Evolutionary conservation across 1,284 basidiomycete genomes (phyloP).

Genomic region (Marasmius tenuissimus): DNA sequence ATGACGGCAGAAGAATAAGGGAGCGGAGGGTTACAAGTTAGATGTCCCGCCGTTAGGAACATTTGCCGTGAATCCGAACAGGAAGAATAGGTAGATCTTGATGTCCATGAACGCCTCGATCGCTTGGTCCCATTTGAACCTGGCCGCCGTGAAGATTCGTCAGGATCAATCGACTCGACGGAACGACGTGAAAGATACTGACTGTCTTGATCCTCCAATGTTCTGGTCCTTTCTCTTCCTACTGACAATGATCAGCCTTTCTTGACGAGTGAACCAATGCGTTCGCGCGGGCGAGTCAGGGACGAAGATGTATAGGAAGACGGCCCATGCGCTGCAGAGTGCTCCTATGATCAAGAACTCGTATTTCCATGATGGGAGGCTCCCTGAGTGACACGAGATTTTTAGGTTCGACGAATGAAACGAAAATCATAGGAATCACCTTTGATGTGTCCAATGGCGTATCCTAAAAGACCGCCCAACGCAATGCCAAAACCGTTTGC

Average conservation of each 20-base stretch:
- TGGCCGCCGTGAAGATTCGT: not conserved
- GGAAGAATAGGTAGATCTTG: conserved; percentile 30
- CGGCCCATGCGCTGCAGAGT: conserved; percentile 24
- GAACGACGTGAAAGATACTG: not conserved
- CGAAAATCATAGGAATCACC: not conserved
- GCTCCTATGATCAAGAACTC: conserved; percentile 33
- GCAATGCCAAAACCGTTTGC: conserved; percentile 28
- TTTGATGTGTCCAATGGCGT: conserved; percentile 24
- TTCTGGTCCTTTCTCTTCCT: conserved; percentile 31
- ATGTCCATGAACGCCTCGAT: conserved; percentile 26
- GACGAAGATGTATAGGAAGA: conserved; percentile 28
- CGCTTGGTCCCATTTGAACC: conserved; percentile 32
- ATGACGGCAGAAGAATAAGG: not conserved
- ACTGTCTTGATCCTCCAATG: conserved; percentile 26
- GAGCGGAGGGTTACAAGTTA: conserved; percentile 18
- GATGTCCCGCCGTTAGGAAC: conserved; percentile 28
- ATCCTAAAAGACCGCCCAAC: conserved; percentile 27
- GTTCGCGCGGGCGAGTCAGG: conserved; percentile 34
- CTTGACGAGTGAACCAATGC: conserved; percentile 32
- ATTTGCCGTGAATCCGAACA: conserved; percentile 28
- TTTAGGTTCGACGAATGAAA: not conserved
- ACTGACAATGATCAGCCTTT: conserved; percentile 32
- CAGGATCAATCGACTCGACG: not conserved
- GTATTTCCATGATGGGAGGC: conserved; percentile 34
- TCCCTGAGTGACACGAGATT: conserved; percentile 13